Percentiles rank a stretch among this genome's conserved stretches.
Conservation (phyloP, 495 filamentous ascomycete genomes). For the Schizothecium vesticola region DNA sequence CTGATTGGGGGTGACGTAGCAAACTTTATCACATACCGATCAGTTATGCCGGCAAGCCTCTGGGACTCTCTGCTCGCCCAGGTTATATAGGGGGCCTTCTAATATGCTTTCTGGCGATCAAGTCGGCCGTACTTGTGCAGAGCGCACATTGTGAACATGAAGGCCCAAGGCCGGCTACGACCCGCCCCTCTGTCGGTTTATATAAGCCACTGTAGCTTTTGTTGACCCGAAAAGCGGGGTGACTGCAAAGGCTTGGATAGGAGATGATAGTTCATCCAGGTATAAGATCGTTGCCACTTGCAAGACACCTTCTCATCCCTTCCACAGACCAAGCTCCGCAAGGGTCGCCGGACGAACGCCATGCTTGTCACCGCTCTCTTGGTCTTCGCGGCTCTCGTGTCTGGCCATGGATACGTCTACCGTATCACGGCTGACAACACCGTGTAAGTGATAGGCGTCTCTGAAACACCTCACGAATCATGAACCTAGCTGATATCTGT, state of each 20-base stretch:
- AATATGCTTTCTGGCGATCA: too few species aligned
- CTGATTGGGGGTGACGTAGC: neutral
- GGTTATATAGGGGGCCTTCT: neutral
- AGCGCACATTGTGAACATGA: neutral
- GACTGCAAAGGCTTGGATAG: too few species aligned
- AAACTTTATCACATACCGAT: neutral
- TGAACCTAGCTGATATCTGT: neutral
- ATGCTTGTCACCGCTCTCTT: neutral
- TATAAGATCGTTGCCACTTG: neutral
- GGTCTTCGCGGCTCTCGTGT: conserved; percentile 3
- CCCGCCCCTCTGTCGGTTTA: neutral
- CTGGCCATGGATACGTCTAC: conserved; percentile 18
- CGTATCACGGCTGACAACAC: conserved; percentile 17
- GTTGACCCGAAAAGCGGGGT: neutral
- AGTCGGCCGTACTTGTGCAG: neutral
- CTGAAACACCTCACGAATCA: neutral
- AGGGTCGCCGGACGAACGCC: neutral
- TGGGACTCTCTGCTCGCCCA: neutral
- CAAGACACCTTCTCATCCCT: too few species aligned
- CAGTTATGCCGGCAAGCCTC: neutral
- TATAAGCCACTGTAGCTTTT: neutral
- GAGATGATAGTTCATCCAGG: neutral
- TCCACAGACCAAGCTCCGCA: too few species aligned
- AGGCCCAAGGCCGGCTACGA: neutral
- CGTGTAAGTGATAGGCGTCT: conserved; percentile 5